Evolutionary conservation across 768 basidiomycete species (phyloP).

Genomic region (Tricholoma hemisulphureum): DNA sequence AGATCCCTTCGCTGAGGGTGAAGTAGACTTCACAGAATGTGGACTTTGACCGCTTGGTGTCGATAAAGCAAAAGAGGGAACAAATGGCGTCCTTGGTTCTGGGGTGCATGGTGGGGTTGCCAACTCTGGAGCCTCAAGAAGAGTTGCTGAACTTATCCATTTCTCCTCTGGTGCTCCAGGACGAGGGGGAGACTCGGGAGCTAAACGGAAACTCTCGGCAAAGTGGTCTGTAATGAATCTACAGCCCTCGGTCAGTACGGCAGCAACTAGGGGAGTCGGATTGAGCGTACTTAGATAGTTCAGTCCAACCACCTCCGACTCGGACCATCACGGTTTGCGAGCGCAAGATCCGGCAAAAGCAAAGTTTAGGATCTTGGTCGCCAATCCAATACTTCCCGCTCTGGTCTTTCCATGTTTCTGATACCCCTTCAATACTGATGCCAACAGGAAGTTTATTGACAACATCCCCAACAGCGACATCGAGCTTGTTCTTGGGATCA

Average conservation of each 20-base stretch:
- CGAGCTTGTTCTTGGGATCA: constrained; percentile 87
- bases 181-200: constrained; percentile 62
- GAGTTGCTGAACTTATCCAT: constrained; percentile 80
- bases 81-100: constrained; percentile 53
- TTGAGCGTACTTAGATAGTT: constrained; percentile 74
- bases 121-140: constrained; percentile 55
- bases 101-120: constrained; percentile 58
- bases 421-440: constrained; percentile 78
- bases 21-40: constrained; percentile 44
- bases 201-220: constrained; percentile 75
- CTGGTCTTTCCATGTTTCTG: constrained; percentile 86
- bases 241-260: constrained; percentile 9
- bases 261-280: background rate
- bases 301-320: constrained; percentile 93
- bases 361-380: constrained; percentile 83
- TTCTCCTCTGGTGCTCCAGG: constrained; percentile 60
- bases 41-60: constrained; percentile 55
- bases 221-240: constrained; percentile 89
- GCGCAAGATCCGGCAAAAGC: constrained; percentile 88
- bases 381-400: constrained; percentile 98
- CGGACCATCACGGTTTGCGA: constrained; percentile 96
- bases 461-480: constrained; percentile 89
- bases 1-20: constrained; percentile 61
- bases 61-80: constrained; percentile 70
- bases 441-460: constrained; percentile 85